Conservation (phyloP, 257 asterid genomes). For the Solanum microdontum region DNA sequence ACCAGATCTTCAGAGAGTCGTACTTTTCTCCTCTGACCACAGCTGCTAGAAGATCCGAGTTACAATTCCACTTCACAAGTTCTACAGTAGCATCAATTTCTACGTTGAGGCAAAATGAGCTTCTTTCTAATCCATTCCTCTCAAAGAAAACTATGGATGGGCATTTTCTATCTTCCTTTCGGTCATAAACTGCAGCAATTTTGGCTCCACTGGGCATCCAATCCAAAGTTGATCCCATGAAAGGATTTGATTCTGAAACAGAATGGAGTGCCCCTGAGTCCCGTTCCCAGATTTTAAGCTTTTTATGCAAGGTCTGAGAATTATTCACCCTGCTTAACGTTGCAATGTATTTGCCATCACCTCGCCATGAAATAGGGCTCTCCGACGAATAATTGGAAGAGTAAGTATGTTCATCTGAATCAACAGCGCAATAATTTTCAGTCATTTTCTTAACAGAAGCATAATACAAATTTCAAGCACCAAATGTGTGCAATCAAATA, state of each 20-base stretch:
- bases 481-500: not conserved
- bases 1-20: conserved; percentile 76
- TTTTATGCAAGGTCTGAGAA: conserved; percentile 35
- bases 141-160: conserved; percentile 73
- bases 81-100: conserved; percentile 47
- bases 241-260: conserved; percentile 64
- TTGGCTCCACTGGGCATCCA: conserved; percentile 87
- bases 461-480: not conserved
- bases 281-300: conserved; percentile 95
- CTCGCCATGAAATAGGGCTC: conserved; percentile 76
- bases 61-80: conserved; percentile 74
- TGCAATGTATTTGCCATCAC: conserved; percentile 86
- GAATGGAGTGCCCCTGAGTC: conserved; percentile 78
- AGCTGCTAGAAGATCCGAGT: conserved; percentile 82
- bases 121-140: conserved; percentile 86
- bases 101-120: conserved; percentile 59
- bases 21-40: conserved; percentile 53
- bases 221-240: conserved; percentile 66
- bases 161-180: conserved; percentile 37
- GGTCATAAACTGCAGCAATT: conserved; percentile 58
- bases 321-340: conserved; percentile 50
- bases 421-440: not conserved
- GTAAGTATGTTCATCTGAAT: conserved; percentile 43
- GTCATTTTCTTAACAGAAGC: not conserved
- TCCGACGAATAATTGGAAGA: conserved; percentile 37